phyloP scores from a whole-genome alignment of 2,329 filamentous ascomycete genomes.

The Tolypocladium paradoxum region DNA sequence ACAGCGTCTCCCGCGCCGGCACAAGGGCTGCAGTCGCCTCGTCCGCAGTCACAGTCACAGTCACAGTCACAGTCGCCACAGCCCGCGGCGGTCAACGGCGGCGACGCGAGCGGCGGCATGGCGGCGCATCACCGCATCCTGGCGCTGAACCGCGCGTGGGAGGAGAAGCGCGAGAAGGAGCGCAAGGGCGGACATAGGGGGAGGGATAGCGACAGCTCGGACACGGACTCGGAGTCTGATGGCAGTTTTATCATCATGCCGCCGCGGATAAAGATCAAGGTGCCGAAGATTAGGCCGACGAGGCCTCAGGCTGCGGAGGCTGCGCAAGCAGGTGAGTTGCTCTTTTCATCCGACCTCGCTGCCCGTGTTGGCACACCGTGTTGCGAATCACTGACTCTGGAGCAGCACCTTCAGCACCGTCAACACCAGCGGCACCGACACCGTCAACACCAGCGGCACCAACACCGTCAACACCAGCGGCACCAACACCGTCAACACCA shows the following conservation, averaged over 20 bases:
- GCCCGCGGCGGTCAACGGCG: no score
- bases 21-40: no score
- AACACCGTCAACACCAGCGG: neutral
- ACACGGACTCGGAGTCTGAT: neutral
- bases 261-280: neutral
- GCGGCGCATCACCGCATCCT: constrained; percentile 12
- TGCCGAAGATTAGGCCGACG: no score
- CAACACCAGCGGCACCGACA: neutral
- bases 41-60: neutral
- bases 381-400: neutral
- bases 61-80: neutral
- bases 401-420: neutral
- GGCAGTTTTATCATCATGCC: neutral
- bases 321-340: neutral
- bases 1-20: neutral
- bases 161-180: constrained; percentile 5
- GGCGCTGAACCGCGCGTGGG: constrained; percentile 20
- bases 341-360: no score
- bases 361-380: neutral
- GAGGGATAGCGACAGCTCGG: neutral
- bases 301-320: neutral
- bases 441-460: neutral
- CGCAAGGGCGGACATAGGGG: neutral
- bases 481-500: neutral
- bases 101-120: constrained; percentile 1